A percentile compares a stretch with the other conserved stretches of the same genome.
Evolutionary conservation across 805 yeast genomes (phyloP).

Genomic region (Hanseniaspora guilliermondii): DNA sequence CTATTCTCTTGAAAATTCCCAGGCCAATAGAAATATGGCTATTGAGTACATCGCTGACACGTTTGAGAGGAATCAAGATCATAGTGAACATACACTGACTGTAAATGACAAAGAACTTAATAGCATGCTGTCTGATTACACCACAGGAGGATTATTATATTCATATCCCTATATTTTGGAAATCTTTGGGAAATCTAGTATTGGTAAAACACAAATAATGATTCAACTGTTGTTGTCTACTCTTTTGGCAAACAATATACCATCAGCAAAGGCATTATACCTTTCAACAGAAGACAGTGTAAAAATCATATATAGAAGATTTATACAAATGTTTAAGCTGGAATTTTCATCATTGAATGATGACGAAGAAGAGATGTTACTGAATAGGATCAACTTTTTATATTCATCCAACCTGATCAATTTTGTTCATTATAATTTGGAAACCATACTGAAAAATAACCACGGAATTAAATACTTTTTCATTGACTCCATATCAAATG

Average conservation of each 20-base stretch:
- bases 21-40: not conserved
- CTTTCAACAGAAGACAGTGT: constrained; percentile 9
- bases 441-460: not conserved
- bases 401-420: constrained; percentile 3
- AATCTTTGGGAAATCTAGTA: constrained; percentile 10
- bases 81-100: not conserved
- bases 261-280: not conserved
- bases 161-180: constrained; percentile 8
- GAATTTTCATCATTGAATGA: not conserved
- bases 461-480: not conserved
- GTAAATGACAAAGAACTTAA: not conserved
- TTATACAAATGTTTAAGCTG: constrained; percentile 8
- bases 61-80: not conserved
- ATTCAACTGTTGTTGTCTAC: constrained; percentile 3
- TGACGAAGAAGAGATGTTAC: not conserved
- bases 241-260: not conserved
- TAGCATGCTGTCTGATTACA: not conserved
- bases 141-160: not conserved
- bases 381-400: constrained; percentile 5
- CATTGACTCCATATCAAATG: constrained; percentile 12
- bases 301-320: constrained; percentile 8
- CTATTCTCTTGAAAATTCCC: not conserved
- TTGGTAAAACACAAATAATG: constrained; percentile 11
- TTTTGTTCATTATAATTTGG: constrained; percentile 5
- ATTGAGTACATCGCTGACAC: not conserved